Evolutionary conservation across 2,329 filamentous ascomycete genomes (phyloP).

Genomic region (Purpureocillium takamizusanense): DNA sequence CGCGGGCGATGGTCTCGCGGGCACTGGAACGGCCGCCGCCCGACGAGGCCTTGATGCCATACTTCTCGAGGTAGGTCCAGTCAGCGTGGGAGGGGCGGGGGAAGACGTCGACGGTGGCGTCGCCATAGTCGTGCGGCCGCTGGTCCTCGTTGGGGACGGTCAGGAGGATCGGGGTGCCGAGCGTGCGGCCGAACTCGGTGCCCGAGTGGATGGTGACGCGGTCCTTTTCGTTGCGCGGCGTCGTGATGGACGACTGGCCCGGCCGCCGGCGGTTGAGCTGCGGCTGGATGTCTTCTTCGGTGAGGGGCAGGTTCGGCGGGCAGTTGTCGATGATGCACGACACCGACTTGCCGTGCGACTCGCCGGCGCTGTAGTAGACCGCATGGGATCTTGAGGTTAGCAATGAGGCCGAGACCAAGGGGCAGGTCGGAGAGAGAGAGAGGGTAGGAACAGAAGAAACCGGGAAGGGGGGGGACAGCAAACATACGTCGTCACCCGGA

Average conservation of each 20-base stretch:
- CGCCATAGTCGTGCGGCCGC: slow-evolving; percentile 82
- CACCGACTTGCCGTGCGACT: slow-evolving; percentile 83
- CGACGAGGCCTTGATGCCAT: slow-evolving; percentile 84
- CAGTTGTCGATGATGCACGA: slow-evolving; percentile 92
- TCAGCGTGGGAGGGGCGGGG: slow-evolving; percentile 90
- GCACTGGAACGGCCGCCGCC: slow-evolving; percentile 87
- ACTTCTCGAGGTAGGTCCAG: slow-evolving; percentile 96
- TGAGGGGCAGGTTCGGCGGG: slow-evolving; percentile 79
- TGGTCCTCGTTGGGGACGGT: slow-evolving; percentile 89
- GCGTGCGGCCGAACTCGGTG: slow-evolving; percentile 78
- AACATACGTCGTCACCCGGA: slow-evolving; percentile 72
- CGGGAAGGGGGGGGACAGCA: slow-evolving; percentile 54
- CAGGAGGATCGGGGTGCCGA: slow-evolving; percentile 86
- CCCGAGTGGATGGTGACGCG: slow-evolving; percentile 86
- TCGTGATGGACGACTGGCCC: slow-evolving; percentile 83
- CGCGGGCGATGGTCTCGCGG: slow-evolving; percentile 89
- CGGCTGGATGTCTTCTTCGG: slow-evolving; percentile 82
- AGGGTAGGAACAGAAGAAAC: slow-evolving; percentile 11
- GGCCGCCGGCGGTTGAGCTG: slow-evolving; percentile 87
- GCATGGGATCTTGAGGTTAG: no score
- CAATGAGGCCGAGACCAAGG: no score
- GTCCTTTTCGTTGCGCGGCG: slow-evolving; percentile 88
- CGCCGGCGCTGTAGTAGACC: slow-evolving; percentile 30
- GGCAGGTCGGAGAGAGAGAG: neutral
- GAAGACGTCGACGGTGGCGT: slow-evolving; percentile 82